phyloP scores from a whole-genome alignment of 1,284 basidiomycete genomes.

The Trametes versicolor region DNA sequence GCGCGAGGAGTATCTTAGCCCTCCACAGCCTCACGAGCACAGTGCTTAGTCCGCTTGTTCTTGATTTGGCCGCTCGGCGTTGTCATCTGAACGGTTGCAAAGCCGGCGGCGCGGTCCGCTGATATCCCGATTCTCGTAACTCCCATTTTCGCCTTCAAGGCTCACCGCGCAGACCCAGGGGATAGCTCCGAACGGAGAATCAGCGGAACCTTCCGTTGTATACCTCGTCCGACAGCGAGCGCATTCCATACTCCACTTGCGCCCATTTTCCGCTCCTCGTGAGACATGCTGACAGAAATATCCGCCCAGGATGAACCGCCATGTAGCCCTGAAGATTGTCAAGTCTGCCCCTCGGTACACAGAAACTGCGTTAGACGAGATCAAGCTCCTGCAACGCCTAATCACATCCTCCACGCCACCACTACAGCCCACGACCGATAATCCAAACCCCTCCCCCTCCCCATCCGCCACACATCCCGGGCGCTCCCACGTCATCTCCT shows the following conservation, averaged over 20 bases:
- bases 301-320: conserved; percentile 81
- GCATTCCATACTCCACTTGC: no score
- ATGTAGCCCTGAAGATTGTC: conserved; percentile 99
- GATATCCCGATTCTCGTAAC: conserved; percentile 19
- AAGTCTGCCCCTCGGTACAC: conserved; percentile 98
- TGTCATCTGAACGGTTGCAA: conserved; percentile 12
- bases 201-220: no score
- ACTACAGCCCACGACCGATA: conserved; percentile 57
- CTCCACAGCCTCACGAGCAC: neutral
- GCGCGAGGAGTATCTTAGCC: neutral
- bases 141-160: neutral
- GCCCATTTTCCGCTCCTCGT: neutral
- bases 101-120: conserved; percentile 16
- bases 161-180: neutral
- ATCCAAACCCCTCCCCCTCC: conserved; percentile 69
- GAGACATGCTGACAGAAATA: neutral
- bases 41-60: neutral
- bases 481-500: conserved; percentile 89
- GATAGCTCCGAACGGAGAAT: neutral
- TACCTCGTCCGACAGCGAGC: no score
- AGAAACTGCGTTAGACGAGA: conserved; percentile 98
- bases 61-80: neutral
- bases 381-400: conserved; percentile 95
- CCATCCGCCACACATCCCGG: conserved; percentile 78
- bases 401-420: conserved; percentile 88